Conservation (phyloP, 345 rosid genomes). For the Aquilaria sinensis region DNA sequence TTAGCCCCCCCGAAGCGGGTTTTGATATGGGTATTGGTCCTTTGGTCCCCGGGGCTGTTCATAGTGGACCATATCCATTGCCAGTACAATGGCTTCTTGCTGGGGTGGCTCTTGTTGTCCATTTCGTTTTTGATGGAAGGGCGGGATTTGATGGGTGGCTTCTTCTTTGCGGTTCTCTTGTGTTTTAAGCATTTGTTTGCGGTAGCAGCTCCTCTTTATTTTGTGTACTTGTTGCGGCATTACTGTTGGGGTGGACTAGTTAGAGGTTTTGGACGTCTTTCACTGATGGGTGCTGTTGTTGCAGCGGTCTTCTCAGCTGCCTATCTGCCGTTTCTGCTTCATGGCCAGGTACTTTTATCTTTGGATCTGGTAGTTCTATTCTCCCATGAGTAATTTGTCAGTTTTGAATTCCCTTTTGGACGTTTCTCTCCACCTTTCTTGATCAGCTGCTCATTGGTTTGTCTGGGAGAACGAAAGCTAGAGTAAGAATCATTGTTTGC, state of each 20-base stretch:
- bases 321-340: constrained; percentile 70
- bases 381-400: neutral
- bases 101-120: constrained; percentile 74
- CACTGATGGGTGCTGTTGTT: constrained; percentile 51
- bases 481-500: too few relatives aligned
- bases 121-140: constrained; percentile 73
- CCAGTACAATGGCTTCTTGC: constrained; percentile 86
- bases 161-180: constrained; percentile 60
- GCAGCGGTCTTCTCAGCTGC: constrained; percentile 59
- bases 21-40: constrained; percentile 51
- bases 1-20: constrained; percentile 28
- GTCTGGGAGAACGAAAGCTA: too few relatives aligned
- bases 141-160: constrained; percentile 79
- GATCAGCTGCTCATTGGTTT: too few relatives aligned
- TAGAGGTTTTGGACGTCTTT: constrained; percentile 48
- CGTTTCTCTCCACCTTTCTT: neutral
- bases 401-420: neutral
- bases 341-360: constrained; percentile 58
- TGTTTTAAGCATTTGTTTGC: constrained; percentile 97
- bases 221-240: constrained; percentile 76
- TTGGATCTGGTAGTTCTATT: neutral
- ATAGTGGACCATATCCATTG: constrained; percentile 93
- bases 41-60: constrained; percentile 82
- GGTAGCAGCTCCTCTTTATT: constrained; percentile 90
- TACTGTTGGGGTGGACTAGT: constrained; percentile 65